Evolutionary conservation across 2,329 filamentous ascomycete species (phyloP), one percentile per base, ranked within the genome.

Genomic region (Onygena corvina): DNA sequence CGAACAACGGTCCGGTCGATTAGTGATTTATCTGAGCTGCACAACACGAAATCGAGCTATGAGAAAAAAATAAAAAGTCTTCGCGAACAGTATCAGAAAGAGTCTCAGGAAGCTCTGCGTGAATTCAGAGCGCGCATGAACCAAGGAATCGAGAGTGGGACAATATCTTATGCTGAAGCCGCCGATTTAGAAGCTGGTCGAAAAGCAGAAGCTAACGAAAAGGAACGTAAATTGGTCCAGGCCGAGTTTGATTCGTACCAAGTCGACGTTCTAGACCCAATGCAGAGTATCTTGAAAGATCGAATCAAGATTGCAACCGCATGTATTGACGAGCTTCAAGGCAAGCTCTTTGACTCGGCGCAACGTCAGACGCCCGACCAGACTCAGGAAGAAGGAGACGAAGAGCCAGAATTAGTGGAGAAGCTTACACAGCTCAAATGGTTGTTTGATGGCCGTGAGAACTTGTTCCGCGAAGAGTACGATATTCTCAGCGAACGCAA

Each of bases 341-440:
- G 76, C 7, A 80, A 82, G 36, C 73, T 95, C 0, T 85, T 84
- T 53, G 80, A 80, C 47, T 83, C 86, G 54, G 83, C 77, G 50
- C 83, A 77, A 61, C 72, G 75, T 38, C 71, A 76, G 3, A 79
- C 80, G 54, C 84, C 88, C 0, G 90, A 94, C 59, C 80, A 87
- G 64, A 84, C 88, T 0, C 89, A 95, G 64, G 88, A 94, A 65
- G 90, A 95, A 68, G 90, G 92, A 14, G 90, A 96, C 58, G 90
- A 95, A 64, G 82, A 89, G 62, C 92, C 92, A 0, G 92, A 98
- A 65, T 75, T 96, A 0, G 72, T 96, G 2, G 92, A 98, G 66
- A 94, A 94, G 67, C 74, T 98, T 9, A 96, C 90, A 0, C 77
- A 95, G 44, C 74, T 96, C 11, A 98, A 96, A 61, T 96, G 92